These are phyloP conservation scores for Yamadazyma ubonensis DNA, from an alignment of 805 yeast genomes.

Conservation along the genomic window DNA sequence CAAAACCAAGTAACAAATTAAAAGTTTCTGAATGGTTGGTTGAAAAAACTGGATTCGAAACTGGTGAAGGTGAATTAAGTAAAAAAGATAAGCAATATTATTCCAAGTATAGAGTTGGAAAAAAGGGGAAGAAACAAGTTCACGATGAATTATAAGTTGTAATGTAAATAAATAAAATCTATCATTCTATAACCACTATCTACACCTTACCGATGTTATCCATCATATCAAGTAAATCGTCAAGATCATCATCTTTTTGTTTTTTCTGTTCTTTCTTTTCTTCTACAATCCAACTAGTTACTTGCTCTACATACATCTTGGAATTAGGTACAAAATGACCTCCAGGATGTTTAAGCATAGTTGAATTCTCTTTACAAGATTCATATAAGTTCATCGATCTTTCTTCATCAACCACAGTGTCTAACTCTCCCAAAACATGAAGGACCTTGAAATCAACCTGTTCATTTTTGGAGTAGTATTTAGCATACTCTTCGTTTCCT, in stretches of 20 bases:
- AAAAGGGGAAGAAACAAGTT: slow-evolving; percentile 14
- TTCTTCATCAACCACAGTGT: slow-evolving; percentile 77
- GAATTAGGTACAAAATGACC: slow-evolving; percentile 96
- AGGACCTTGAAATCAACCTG: slow-evolving; percentile 34
- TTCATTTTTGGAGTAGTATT: slow-evolving; percentile 20
- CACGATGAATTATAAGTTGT: slow-evolving; percentile 31
- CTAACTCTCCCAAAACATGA: slow-evolving; percentile 83
- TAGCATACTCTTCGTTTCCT: slow-evolving; percentile 26
- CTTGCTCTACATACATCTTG: slow-evolving; percentile 45
- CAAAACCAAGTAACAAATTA: slow-evolving; percentile 29
- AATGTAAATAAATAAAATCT: too few species aligned
- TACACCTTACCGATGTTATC: slow-evolving; percentile 25
- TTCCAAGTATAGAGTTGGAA: slow-evolving; percentile 31
- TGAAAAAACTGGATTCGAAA: slow-evolving; percentile 22
- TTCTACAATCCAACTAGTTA: slow-evolving; percentile 37
- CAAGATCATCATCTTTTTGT: slow-evolving; percentile 20
- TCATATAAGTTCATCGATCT: slow-evolving; percentile 61
- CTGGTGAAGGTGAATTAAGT: slow-evolving; percentile 40
- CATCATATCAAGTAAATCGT: slow-evolving; percentile 40
- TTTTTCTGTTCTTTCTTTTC: slow-evolving; percentile 13
- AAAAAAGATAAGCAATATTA: slow-evolving; percentile 30
- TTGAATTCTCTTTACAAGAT: slow-evolving; percentile 43
- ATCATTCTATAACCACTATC: too few species aligned
- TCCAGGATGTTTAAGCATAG: slow-evolving; percentile 83
- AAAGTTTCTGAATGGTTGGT: slow-evolving; percentile 34